Base-by-base conservation (phyloP, 768 basidiomycete genomes). In the Lentinula aciculospora region DNA sequence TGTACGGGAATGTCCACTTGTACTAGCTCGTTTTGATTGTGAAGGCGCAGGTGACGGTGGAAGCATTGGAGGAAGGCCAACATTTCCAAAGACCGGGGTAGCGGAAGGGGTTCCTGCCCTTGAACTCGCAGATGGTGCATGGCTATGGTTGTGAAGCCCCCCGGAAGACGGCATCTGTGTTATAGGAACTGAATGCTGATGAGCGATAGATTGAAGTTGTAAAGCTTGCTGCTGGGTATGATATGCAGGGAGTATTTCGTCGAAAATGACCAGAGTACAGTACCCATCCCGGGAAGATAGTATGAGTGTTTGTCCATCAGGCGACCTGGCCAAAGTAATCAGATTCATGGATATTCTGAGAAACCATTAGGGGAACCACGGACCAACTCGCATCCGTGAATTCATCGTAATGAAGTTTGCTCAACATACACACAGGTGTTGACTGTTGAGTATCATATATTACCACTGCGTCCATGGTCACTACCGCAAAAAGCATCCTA, bases 401-500 rank as follows among this genome's bases (percentile, higher is more conserved):
- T 65, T 96, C 93, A 61, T 96, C 94, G 69, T 97, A 98, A 72
- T 99, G 97, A 61, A 98, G 73, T 66, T 95, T 96, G 28, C 89
- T 92, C 62, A 99, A 81, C 64, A 98, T 74, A 65, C 93, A 94
- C 53, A 98, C 81, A 0, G 97, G 97, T 2, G 88, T 84, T 1
- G 92, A 82, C 74, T 98, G 96, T 72, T 98, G 97, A 3, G 95
- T 98, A 68, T 99, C 97, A 67, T 99, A 94, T 53, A 99, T 87
- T 27, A 90, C 81, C 45, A 99, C 85, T 0, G 92, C 87, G 71
- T 99, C 97, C 85, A 94, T 97, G 21, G 96, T 97, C 49, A 94
- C 89, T 15, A 98, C 93, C 1, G 97, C 93, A 65, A 89, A 98
- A 42, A 98, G 71, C 88, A 98, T 90, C 51, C 97, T 81, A 70